Conservation (phyloP, 1,139 yeast species). For the Pichia inconspicua region DNA sequence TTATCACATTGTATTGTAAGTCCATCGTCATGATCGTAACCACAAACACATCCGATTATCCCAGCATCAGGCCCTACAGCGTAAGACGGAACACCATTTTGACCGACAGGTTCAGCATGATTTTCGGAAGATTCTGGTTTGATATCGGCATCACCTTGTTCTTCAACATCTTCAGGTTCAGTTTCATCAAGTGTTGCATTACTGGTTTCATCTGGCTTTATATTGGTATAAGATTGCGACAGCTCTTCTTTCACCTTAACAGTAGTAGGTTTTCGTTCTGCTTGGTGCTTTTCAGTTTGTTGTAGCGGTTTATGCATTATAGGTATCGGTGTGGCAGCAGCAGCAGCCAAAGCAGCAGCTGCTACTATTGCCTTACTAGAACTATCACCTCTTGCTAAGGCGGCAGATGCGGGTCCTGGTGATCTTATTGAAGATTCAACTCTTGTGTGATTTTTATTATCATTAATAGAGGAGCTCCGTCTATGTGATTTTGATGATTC, state of each 20-base stretch:
- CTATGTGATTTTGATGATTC: not conserved
- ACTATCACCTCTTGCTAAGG: constrained; percentile 31
- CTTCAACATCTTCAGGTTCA: not conserved
- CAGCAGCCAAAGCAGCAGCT: constrained; percentile 67
- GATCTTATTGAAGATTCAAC: constrained; percentile 24
- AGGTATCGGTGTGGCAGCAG: constrained; percentile 60
- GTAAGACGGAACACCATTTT: constrained; percentile 31
- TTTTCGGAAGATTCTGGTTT: not conserved
- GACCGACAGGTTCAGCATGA: not conserved
- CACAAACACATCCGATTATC: constrained; percentile 83
- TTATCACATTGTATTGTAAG: constrained; percentile 90
- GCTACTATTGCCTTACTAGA: constrained; percentile 50
- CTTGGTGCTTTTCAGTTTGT: not conserved
- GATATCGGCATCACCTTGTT: not conserved
- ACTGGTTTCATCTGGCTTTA: not conserved
- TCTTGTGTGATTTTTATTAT: not conserved
- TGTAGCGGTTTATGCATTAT: constrained; percentile 23
- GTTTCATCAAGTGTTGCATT: not conserved
- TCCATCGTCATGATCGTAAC: constrained; percentile 85
- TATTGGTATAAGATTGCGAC: not conserved
- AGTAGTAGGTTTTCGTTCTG: not conserved
- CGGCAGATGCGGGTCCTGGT: constrained; percentile 46
- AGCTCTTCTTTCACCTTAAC: not conserved
- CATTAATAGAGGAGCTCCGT: constrained; percentile 1
- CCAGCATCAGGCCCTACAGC: constrained; percentile 77